Conservation (phyloP, 805 yeast genomes). For the Wickerhamomyces bisporus region DNA sequence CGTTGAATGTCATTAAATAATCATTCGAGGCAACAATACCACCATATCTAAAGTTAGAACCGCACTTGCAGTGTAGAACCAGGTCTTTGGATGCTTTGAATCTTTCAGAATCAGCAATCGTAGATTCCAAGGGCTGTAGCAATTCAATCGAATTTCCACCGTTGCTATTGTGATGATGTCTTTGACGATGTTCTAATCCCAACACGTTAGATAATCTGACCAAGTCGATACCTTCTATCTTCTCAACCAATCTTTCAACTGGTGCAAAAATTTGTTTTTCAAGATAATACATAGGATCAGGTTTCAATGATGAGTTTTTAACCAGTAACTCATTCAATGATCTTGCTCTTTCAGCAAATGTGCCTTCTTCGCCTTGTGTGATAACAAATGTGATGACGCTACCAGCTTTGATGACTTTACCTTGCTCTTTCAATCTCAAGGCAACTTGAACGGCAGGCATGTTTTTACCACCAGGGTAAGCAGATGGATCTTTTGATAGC, state of each 20-base stretch:
- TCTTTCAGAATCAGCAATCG: slow-evolving; percentile 75
- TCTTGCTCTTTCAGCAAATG: slow-evolving; percentile 78
- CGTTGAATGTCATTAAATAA: slow-evolving; percentile 59
- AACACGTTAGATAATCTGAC: slow-evolving; percentile 70
- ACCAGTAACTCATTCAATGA: slow-evolving; percentile 68
- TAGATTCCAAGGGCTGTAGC: slow-evolving; percentile 74
- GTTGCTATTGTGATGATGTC: slow-evolving; percentile 24
- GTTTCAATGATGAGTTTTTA: slow-evolving; percentile 44
- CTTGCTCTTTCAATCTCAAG: slow-evolving; percentile 67
- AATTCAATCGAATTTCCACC: slow-evolving; percentile 30
- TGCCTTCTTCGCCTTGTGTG: slow-evolving; percentile 44
- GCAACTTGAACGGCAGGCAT: slow-evolving; percentile 95
- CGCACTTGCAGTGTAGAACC: slow-evolving; percentile 58
- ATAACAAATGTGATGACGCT: slow-evolving; percentile 86
- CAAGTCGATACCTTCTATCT: slow-evolving; percentile 82
- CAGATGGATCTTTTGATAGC: slow-evolving; percentile 81
- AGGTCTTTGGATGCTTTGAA: slow-evolving; percentile 62
- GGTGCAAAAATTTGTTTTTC: slow-evolving; percentile 90
- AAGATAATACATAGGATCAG: slow-evolving; percentile 76
- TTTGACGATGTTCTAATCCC: slow-evolving; percentile 64
- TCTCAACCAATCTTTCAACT: slow-evolving; percentile 77
- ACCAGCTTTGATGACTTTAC: slow-evolving; percentile 84
- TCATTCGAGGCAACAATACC: slow-evolving; percentile 66
- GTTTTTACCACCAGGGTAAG: slow-evolving; percentile 74
- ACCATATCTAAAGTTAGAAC: slow-evolving; percentile 55